These are phyloP conservation scores for Beauveria sp. DNA, from an alignment of 2,329 filamentous ascomycete species.

Conservation along the genomic window DNA sequence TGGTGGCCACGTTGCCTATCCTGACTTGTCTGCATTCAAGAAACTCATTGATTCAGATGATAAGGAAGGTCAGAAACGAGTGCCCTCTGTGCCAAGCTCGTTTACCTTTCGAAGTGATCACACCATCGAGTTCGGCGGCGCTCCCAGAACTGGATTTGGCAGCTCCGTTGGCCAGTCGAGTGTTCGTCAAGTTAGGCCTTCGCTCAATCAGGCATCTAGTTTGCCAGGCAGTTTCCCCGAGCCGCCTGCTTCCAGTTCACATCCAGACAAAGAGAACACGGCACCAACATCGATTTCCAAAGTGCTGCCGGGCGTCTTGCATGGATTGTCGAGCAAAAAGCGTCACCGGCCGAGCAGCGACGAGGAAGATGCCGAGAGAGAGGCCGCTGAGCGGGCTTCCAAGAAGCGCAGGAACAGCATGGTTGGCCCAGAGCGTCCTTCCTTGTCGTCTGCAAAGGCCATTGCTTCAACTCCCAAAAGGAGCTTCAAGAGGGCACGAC, in stretches of 20 bases:
- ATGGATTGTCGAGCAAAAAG: constrained; percentile 61
- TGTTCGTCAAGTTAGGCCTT: constrained; percentile 51
- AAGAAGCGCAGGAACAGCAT: constrained; percentile 52
- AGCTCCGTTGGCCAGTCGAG: constrained; percentile 51
- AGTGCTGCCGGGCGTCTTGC: constrained; percentile 42
- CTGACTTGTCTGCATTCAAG: constrained; percentile 41
- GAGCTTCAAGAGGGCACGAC: constrained; percentile 28
- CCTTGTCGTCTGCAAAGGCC: constrained; percentile 43
- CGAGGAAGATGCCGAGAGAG: constrained; percentile 45
- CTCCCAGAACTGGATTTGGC: constrained; percentile 46
- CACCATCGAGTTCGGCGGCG: constrained; percentile 50
- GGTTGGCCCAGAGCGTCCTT: constrained; percentile 42
- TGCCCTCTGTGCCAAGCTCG: constrained; percentile 43
- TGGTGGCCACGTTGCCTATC: constrained; percentile 39
- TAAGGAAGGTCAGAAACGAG: constrained; percentile 19
- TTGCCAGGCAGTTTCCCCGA: constrained; percentile 52
- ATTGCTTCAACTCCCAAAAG: constrained; percentile 26
- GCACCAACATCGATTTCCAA: constrained; percentile 28
- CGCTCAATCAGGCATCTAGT: constrained; percentile 32
- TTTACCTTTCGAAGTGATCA: constrained; percentile 62
- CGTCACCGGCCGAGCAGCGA: constrained; percentile 51
- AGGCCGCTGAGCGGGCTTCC: constrained; percentile 40
- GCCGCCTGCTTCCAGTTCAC: constrained; percentile 22
- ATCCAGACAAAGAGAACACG: constrained; percentile 49
- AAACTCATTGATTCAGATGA: constrained; percentile 22